phyloP scores from a whole-genome alignment of 768 basidiomycete genomes.

The Auriscalpium vulgare region DNA sequence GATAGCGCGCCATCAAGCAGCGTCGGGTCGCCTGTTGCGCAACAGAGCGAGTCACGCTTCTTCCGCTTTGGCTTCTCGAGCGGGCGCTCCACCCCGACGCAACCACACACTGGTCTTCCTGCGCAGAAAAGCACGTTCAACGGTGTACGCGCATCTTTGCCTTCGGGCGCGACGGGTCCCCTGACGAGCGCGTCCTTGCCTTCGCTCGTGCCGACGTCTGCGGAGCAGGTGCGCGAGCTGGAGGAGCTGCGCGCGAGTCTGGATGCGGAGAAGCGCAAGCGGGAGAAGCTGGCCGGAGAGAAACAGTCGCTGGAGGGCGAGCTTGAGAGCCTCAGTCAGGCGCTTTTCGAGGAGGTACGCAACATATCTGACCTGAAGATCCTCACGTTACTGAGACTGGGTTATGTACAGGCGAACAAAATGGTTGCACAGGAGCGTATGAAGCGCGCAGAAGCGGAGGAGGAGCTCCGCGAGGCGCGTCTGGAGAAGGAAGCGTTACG shows the following conservation, averaged over 20 bases:
- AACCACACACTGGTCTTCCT: slow-evolving; percentile 13
- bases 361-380: too few species aligned
- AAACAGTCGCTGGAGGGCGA: slow-evolving; percentile 68
- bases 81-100: slow-evolving; percentile 17
- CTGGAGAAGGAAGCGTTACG: slow-evolving; percentile 53
- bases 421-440: slow-evolving; percentile 80
- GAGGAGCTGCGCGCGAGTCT: slow-evolving; percentile 47
- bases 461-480: slow-evolving; percentile 54
- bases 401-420: slow-evolving; percentile 59
- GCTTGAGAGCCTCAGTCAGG: slow-evolving; percentile 71
- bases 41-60: slow-evolving; percentile 49
- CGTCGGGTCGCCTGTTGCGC: slow-evolving; percentile 18
- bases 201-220: slow-evolving; percentile 19
- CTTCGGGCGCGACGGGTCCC: slow-evolving; percentile 18
- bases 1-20: slow-evolving; percentile 24
- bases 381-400: background rate
- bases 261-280: slow-evolving; percentile 50
- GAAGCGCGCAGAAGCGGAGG: slow-evolving; percentile 63
- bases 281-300: slow-evolving; percentile 41
- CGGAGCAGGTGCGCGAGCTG: slow-evolving; percentile 29
- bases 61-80: slow-evolving; percentile 66
- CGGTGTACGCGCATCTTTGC: slow-evolving; percentile 15
- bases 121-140: slow-evolving; percentile 2
- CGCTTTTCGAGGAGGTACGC: slow-evolving; percentile 77
- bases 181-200: slow-evolving; percentile 32